Conservation (phyloP, 2,329 filamentous ascomycete species). For the Neofusicoccum laricinum region DNA sequence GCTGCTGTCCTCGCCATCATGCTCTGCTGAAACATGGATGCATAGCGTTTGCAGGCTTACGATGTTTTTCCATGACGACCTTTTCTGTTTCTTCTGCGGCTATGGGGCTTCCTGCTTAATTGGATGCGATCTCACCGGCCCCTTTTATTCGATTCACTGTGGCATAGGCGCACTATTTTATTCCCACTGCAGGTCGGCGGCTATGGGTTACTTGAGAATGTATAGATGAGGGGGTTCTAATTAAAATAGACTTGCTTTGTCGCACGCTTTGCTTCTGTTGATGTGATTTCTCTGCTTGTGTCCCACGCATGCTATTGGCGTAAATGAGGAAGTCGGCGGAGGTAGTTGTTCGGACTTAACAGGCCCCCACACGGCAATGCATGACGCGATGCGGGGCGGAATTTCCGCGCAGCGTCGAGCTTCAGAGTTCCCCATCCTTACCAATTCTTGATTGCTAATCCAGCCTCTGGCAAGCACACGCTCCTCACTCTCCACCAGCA, state of each 20-base stretch:
- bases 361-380: slow-evolving; percentile 4
- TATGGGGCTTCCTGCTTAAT: slow-evolving; percentile 10
- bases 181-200: slow-evolving; percentile 6
- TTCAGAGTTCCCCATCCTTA: not conserved
- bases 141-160: not conserved
- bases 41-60: slow-evolving; percentile 11
- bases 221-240: slow-evolving; percentile 12
- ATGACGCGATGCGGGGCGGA: not conserved
- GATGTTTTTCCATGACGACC: slow-evolving; percentile 9
- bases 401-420: slow-evolving; percentile 2
- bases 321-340: too few relatives aligned
- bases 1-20: slow-evolving; percentile 14
- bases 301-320: too few relatives aligned
- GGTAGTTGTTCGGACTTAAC: not conserved
- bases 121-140: not conserved
- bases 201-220: not conserved
- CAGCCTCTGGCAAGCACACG: not conserved
- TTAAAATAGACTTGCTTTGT: not conserved
- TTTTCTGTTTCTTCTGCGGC: not conserved
- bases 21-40: slow-evolving; percentile 14
- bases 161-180: not conserved
- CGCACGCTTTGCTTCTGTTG: not conserved
- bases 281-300: not conserved
- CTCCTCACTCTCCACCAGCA: not conserved
- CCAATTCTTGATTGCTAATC: slow-evolving; percentile 2